phyloP scores from a whole-genome alignment of 495 filamentous ascomycete genomes.

The Tuber umbilicatum region DNA sequence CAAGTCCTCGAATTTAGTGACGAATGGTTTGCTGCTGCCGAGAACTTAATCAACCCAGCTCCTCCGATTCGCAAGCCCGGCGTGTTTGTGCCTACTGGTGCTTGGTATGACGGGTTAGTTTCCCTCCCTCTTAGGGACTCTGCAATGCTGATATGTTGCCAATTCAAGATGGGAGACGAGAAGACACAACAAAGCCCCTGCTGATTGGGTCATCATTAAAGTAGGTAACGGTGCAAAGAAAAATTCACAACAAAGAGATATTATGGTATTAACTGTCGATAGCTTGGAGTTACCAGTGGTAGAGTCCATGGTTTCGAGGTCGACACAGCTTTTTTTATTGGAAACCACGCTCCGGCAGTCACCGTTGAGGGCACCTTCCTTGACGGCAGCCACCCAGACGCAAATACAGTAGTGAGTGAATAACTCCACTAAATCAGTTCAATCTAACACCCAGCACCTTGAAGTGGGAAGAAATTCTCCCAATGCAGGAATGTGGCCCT shows the following conservation, averaged over 20 bases:
- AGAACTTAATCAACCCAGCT: constrained; percentile 69
- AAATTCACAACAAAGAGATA: background rate
- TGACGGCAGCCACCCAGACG: constrained; percentile 39
- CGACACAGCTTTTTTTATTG: constrained; percentile 78
- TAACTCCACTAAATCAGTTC: background rate
- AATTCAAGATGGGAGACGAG: constrained; percentile 68
- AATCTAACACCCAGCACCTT: constrained; percentile 19
- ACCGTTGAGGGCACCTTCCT: constrained; percentile 71
- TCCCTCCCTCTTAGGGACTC: constrained; percentile 6
- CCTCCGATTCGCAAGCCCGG: constrained; percentile 70
- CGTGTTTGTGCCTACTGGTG: constrained; percentile 75
- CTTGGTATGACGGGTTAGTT: constrained; percentile 75
- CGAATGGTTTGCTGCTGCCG: constrained; percentile 81
- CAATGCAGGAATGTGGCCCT: constrained; percentile 64
- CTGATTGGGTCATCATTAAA: constrained; percentile 77
- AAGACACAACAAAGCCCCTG: constrained; percentile 69
- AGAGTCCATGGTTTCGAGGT: constrained; percentile 72
- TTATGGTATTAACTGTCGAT: constrained; percentile 5
- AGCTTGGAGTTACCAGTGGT: constrained; percentile 70
- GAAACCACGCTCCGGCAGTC: constrained; percentile 80
- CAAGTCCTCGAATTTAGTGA: constrained; percentile 71
- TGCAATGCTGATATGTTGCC: background rate
- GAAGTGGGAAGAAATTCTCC: constrained; percentile 67
- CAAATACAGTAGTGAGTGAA: constrained; percentile 18
- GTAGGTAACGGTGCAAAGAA: constrained; percentile 4